These are phyloP conservation scores for Fusarium longipes DNA, from an alignment of 2,329 filamentous ascomycete species.

Conservation along the genomic window DNA sequence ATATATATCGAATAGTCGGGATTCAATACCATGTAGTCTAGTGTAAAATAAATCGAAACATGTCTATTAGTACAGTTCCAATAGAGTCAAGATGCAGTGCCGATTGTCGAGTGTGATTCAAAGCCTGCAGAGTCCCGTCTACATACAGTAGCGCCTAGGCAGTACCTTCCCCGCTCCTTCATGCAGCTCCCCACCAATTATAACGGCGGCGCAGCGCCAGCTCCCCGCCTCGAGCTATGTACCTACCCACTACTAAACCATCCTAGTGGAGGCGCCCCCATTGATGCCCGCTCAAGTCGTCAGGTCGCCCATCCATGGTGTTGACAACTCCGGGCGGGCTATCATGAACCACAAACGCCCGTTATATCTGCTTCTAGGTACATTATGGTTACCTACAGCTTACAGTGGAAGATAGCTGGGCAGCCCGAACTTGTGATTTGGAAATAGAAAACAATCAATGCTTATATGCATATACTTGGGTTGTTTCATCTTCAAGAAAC, in stretches of 20 bases:
- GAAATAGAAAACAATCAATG: neutral
- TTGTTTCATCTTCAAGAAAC: neutral
- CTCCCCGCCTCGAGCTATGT: slow-evolving; percentile 36
- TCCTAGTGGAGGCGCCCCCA: neutral
- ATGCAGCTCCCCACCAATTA: slow-evolving; percentile 34
- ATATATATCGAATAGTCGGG: no score
- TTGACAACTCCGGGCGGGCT: no score
- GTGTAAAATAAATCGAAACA: neutral
- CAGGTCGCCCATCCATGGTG: slow-evolving; percentile 17
- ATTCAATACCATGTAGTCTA: neutral
- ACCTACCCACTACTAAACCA: no score
- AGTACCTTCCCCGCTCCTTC: slow-evolving; percentile 38
- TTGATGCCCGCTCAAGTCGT: neutral
- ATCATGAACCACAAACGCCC: slow-evolving; percentile 31
- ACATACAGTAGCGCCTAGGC: neutral
- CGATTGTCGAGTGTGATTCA: slow-evolving; percentile 10
- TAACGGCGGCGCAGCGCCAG: slow-evolving; percentile 10
- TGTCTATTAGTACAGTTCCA: neutral
- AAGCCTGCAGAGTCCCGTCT: slow-evolving; percentile 7
- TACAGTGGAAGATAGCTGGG: neutral
- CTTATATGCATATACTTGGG: neutral
- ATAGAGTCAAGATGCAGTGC: slow-evolving; percentile 12
- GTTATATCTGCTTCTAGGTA: slow-evolving; percentile 13
- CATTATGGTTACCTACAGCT: slow-evolving; percentile 16
- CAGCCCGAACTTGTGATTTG: neutral